Conservation (phyloP, 192 early-diverging fungal species). For the Podochytrium sp. region DNA sequence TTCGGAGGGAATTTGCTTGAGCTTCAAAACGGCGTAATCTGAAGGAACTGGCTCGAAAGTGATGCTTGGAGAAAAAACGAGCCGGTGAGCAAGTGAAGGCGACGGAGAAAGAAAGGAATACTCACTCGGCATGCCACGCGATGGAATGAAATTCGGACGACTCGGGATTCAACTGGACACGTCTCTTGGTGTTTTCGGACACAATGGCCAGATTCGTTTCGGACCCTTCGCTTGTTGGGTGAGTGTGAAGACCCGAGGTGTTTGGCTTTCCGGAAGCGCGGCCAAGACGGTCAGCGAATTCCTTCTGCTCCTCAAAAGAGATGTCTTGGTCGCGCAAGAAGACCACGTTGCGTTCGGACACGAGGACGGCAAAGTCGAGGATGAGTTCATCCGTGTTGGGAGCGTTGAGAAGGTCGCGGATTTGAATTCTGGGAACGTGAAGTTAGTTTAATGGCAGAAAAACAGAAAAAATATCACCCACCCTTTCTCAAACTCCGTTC, state of each 20-base stretch:
- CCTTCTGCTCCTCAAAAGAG: slow-evolving; percentile 57
- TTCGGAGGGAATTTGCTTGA: slow-evolving; percentile 46
- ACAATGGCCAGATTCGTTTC: background rate
- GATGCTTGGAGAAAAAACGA: slow-evolving; percentile 32
- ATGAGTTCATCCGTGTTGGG: slow-evolving; percentile 61
- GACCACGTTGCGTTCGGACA: slow-evolving; percentile 71
- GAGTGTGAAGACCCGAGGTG: slow-evolving; percentile 19
- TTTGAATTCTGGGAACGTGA: too few relatives aligned
- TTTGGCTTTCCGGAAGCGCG: slow-evolving; percentile 15
- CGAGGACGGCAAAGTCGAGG: slow-evolving; percentile 64
- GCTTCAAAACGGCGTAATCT: slow-evolving; percentile 54
- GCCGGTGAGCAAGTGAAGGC: too few relatives aligned
- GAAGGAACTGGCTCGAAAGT: slow-evolving; percentile 62
- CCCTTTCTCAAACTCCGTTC: slow-evolving; percentile 66
- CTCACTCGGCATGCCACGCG: slow-evolving; percentile 29
- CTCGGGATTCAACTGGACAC: too few relatives aligned
- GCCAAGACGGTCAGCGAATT: slow-evolving; percentile 39
- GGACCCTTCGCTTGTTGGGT: slow-evolving; percentile 6
- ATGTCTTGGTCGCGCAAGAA: slow-evolving; percentile 73
- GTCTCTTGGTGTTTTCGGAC: background rate
- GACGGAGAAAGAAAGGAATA: background rate
- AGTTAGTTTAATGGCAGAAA: background rate
- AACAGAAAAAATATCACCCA: background rate
- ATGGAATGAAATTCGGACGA: background rate
- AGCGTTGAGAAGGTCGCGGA: slow-evolving; percentile 37